Evolutionary conservation across 1,284 basidiomycete genomes (phyloP).

Genomic region (Ceratobasidium sp.): DNA sequence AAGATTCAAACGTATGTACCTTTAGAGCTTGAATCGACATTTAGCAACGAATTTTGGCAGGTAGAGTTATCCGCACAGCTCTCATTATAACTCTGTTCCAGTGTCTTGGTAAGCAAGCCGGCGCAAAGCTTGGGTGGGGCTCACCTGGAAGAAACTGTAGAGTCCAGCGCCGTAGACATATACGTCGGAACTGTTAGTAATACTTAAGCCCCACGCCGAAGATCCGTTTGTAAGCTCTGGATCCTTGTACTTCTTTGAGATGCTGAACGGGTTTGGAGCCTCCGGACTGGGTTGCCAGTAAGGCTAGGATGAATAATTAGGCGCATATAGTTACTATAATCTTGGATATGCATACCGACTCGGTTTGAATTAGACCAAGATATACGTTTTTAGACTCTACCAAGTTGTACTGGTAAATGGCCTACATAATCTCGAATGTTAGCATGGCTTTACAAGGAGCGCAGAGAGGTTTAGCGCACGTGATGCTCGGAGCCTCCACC

Average conservation of each 20-base stretch:
- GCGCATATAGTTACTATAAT: not conserved
- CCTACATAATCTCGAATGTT: constrained; percentile 1
- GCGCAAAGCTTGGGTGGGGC: constrained; percentile 52
- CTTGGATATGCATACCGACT: constrained; percentile 27
- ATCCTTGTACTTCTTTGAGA: constrained; percentile 66
- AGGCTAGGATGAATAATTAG: constrained; percentile 19
- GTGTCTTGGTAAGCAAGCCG: not conserved
- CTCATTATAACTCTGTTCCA: constrained; percentile 53
- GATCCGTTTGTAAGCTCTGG: constrained; percentile 62
- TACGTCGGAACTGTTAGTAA: constrained; percentile 69
- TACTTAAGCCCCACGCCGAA: constrained; percentile 70
- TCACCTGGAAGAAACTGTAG: constrained; percentile 74
- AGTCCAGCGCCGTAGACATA: constrained; percentile 76
- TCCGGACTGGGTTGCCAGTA: constrained; percentile 49
- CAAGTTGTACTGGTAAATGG: constrained; percentile 74
- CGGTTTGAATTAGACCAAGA: constrained; percentile 75
- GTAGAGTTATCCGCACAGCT: constrained; percentile 63
- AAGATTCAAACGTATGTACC: constrained; percentile 54
- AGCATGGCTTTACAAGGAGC: not conserved
- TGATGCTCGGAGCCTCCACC: constrained; percentile 67
- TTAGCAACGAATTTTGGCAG: constrained; percentile 73
- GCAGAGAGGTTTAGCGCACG: constrained; percentile 50
- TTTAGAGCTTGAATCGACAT: constrained; percentile 68
- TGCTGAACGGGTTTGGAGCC: constrained; percentile 44
- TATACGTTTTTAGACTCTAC: constrained; percentile 75